These are phyloP conservation scores for Gnaphalium uliginosum DNA, from an alignment of 129 eudicot species.

Conservation along the genomic window DNA sequence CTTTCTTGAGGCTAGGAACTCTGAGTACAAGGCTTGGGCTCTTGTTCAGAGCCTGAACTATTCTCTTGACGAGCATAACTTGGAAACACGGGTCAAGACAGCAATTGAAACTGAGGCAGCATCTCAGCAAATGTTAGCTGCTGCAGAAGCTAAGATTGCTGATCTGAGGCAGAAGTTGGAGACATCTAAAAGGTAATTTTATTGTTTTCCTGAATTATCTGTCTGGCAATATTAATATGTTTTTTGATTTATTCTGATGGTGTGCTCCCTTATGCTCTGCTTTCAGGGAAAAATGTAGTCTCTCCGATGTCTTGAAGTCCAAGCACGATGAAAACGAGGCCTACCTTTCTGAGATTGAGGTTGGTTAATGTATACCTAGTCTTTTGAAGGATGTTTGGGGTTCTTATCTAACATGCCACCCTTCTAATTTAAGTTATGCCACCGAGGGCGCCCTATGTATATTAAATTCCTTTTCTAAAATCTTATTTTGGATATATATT, in stretches of 20 bases:
- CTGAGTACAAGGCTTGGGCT: slow-evolving; percentile 87
- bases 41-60: slow-evolving; percentile 66
- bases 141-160: slow-evolving; percentile 94
- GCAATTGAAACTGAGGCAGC: slow-evolving; percentile 92
- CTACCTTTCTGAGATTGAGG: slow-evolving; percentile 97
- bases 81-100: slow-evolving; percentile 80
- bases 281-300: slow-evolving; percentile 66
- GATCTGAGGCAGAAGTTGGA: slow-evolving; percentile 73
- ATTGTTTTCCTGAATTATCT: neutral
- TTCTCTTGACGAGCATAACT: slow-evolving; percentile 73
- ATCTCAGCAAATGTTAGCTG: slow-evolving; percentile 84
- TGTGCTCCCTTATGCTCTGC: slow-evolving; percentile 10
- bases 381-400: neutral
- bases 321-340: slow-evolving; percentile 92
- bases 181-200: slow-evolving; percentile 58
- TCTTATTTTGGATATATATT: neutral
- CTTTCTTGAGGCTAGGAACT: slow-evolving; percentile 67
- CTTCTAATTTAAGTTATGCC: neutral
- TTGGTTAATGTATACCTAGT: slow-evolving; percentile 15
- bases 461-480: neutral
- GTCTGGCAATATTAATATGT: neutral
- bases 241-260: slow-evolving; percentile 7
- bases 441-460: neutral
- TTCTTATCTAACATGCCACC: neutral
- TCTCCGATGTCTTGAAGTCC: slow-evolving; percentile 68